Base-by-base conservation (phyloP, 306 rosid species). In the Coriaria nepalensis region DNA sequence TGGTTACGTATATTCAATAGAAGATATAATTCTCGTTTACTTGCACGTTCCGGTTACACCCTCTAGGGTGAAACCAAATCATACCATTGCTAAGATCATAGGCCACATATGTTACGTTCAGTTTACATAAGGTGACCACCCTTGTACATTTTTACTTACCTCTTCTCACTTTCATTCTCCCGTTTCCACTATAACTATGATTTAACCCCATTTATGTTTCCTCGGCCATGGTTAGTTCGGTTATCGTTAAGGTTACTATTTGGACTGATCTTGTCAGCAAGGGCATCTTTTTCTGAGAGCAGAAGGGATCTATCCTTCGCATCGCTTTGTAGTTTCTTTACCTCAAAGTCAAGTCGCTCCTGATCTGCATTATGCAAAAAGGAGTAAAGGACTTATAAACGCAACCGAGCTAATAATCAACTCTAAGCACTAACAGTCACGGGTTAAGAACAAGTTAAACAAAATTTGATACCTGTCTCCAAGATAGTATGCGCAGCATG, bases 401-500 rank as follows among this genome's bases (percentile, higher is more conserved):
- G 35, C 4, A 35, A 38, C 43, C 5, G 13, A 34, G 13, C 38
- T 9, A 52, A 42, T 14, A 20, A 29, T 10, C 9, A 46, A 40
- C 5, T 7, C 13, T 42, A 39, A 36, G 65, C 44, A 48, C 13
- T 8, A 61, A 40, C 42, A 49, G 29, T 50, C 20, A 10, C 50
- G 41, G 52, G 45, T 7, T 0, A 33, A 35, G 42, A 39, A 8
- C 13, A 56, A 35, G 45, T 33, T 12, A 10, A n/a, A 13, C 44
- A 37, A 13, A 6, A 46, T n/a, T 57, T 3, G 29, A 35, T 15
- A 87, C 94, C 85, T 70, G 76, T 66, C 72, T 84, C 97, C 79
- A 79, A 64, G 53, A 84, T 65, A 51, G 82, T 67, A 61, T 90
- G 95, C 58, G 88, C 71, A 33, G 82, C 93, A 75, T 88, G 93